Base-by-base conservation (phyloP, 352 stramenopile species). In the Phytophthora meadii region DNA sequence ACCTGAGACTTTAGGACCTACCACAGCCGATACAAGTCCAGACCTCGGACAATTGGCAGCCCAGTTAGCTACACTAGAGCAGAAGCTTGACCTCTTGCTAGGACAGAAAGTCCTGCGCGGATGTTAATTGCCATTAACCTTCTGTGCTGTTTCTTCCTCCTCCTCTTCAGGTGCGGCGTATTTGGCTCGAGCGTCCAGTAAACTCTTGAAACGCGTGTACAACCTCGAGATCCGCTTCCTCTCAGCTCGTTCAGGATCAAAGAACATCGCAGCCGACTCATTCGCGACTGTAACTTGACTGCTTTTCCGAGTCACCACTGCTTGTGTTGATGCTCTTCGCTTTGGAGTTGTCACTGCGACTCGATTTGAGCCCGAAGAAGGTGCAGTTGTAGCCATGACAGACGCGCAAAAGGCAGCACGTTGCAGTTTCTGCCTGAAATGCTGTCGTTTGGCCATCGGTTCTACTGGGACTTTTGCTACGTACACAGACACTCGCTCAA, bases 151-250 rank as follows among this genome's bases (percentile, higher is more conserved):
- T 24, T 19, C 24, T 34, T 44, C 19, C 19, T 15, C 17, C 24
- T 44, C 39, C 32, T 64, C 30, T n/a, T 85, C 65, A 37, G 37
- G 58, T 25, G 59, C 37, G 3, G 58, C 34, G 34, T 87, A 85
- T 44, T 78, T 81, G 24, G 72, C 66, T 19, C 80, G 36, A 5
- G 81, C 75, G 8, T 92, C 83, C 4, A 92, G 55, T 22, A 92
- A 61, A 24, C 53, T 72, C 34, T 84, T 87, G 51, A 92, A 92
- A 19, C 80, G 78, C 14, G 68, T 44, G 59, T 90, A 90, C 4
- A 92, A 44, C n/a, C 72, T 80, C n/a, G 83, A 90, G 12, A 90
- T 61, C 0, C 79, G 74, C 28, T 72, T 74, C 68, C 80, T 88
- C 30, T 92, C 81, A 0, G 81, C 72, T 44, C 77, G 66, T 45